Base-by-base conservation (phyloP, 495 filamentous ascomycete genomes). In the Xylaria nigripes region DNA sequence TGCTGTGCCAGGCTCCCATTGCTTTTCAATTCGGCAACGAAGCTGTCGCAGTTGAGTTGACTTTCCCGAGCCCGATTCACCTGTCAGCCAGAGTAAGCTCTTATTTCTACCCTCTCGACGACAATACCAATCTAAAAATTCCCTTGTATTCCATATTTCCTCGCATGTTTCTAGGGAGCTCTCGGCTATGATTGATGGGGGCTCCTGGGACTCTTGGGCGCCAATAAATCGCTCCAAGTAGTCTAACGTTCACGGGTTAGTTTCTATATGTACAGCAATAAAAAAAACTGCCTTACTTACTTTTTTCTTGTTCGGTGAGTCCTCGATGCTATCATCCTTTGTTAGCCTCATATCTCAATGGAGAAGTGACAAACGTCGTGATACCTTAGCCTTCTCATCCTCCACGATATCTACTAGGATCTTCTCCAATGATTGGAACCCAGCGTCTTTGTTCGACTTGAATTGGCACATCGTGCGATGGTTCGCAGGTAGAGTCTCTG, bases 51-150 rank as follows among this genome's bases (percentile, higher is more conserved):
- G 57, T 8, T 71, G 60, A 2, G 69, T 58, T 1, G 67, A 64
- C 48, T 71, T 72, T 10, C 70, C 70, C 16, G 63, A 70, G 3
- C 70, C 68, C 0, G 65, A 54, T 16, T 55, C 54, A 8, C 67
- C 70, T 19, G 60, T 64, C 34, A 72, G 60, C 70, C 68, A 71
- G 2, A 72, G 55, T 25, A 72, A 51, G 54, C 65, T 63, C 55
- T 66, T 58, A 47, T 67, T 66, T 45, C 59, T 59, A 15, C 57
- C 50, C 16, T 55, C 61, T 19, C 41, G 62, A 10, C 70, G 65
- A 54, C 68, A 62, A 44, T 70, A 66, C 70, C 70, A 72, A 13
- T 62, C 41, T 10, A 60, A 60, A 23, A 71, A 71, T n/a, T 72
- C 65, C 19, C 54, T 55, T 13, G 67, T 36, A 21, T 69, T 63